Evolutionary conservation across 2,329 filamentous ascomycete species (phyloP), one percentile per base, ranked within the genome.

Genomic region (Ophiostoma triangulosporum): DNA sequence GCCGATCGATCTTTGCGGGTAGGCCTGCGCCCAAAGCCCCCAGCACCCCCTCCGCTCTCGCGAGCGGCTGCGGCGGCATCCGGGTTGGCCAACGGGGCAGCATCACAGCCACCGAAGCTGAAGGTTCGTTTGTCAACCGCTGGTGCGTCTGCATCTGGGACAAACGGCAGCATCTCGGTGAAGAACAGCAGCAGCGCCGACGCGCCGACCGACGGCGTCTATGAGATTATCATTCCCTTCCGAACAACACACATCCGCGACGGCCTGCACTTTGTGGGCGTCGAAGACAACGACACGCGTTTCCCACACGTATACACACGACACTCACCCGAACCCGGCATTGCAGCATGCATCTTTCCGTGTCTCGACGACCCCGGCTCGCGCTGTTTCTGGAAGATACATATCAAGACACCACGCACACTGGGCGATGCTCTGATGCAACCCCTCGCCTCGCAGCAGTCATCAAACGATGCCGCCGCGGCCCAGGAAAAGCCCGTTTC

Each of bases 291-390:
- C 50, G 91, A 96, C 64, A 74, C 75, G 54, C 80, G 90, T 57
- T 98, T 90, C 65, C 89, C 93, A 0, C 91, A 98, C 69, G 83
- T 87, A 49, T 98, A 95, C 66, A 95, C 91, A 0, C 84, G 83
- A 38, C 89, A 91, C 63, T 86, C 84, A 2, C 72, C 84, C 40
- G 83, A 86, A 57, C 81, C 88, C 0, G 89, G 90, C 29, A 83
- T 81, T 17, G 83, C 88, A 1, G 91, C 83, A 48, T 90, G 84
- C 60, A 80, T 97, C 26, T 98, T 98, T 62, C 93, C 93, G 0
- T 97, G 93, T 65, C 76, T 97, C 51, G 93, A 98, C 64, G 86
- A 95, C 64, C 80, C 85, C 24, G 81, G 82, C 32, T 83, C 86
- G 54, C 91, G 59, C 11, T 60, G 84, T 63, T 82, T 83, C 11